Conservation (phyloP, 768 basidiomycete genomes). For the Amanita muscaria region DNA sequence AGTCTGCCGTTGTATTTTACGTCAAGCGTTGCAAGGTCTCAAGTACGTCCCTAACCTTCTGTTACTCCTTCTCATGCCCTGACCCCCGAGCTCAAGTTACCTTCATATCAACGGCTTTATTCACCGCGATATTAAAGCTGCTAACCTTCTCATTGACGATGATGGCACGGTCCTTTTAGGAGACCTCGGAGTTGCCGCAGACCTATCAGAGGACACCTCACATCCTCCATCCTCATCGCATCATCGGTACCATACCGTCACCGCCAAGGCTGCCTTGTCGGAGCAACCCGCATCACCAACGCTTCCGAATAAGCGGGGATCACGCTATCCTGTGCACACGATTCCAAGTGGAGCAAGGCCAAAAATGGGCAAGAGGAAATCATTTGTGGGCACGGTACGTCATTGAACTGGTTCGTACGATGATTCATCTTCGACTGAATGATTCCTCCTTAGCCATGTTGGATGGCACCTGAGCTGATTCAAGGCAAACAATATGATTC, state of each 20-base stretch:
- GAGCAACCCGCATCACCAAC: slow-evolving; percentile 15
- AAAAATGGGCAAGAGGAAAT: slow-evolving; percentile 69
- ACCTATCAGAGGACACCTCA: slow-evolving; percentile 60
- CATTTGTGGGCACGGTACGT: slow-evolving; percentile 84
- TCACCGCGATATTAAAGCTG: slow-evolving; percentile 92
- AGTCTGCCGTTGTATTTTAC: slow-evolving; percentile 75
- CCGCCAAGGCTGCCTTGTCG: slow-evolving; percentile 23
- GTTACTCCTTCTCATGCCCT: slow-evolving; percentile 3
- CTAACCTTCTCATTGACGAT: slow-evolving; percentile 87
- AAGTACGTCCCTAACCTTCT: slow-evolving; percentile 40
- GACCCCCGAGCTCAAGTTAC: slow-evolving; percentile 39
- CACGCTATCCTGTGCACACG: slow-evolving; percentile 5
- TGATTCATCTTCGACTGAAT: too few relatives aligned
- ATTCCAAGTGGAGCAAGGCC: slow-evolving; percentile 25
- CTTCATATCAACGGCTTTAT: slow-evolving; percentile 86
- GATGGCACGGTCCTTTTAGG: slow-evolving; percentile 86
- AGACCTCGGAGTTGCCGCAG: slow-evolving; percentile 88
- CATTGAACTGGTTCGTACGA: too few relatives aligned
- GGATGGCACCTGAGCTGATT: slow-evolving; percentile 96
- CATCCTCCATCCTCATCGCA: slow-evolving; percentile 19
- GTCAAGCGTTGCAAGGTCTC: slow-evolving; percentile 81
- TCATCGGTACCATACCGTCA: slow-evolving; percentile 20
- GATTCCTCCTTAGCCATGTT: slow-evolving; percentile 54
- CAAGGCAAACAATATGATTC: slow-evolving; percentile 77
- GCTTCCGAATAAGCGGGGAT: slow-evolving; percentile 14